Evolutionary conservation across 352 stramenopile species (phyloP).

Genomic region (Phytophthora tubulina): DNA sequence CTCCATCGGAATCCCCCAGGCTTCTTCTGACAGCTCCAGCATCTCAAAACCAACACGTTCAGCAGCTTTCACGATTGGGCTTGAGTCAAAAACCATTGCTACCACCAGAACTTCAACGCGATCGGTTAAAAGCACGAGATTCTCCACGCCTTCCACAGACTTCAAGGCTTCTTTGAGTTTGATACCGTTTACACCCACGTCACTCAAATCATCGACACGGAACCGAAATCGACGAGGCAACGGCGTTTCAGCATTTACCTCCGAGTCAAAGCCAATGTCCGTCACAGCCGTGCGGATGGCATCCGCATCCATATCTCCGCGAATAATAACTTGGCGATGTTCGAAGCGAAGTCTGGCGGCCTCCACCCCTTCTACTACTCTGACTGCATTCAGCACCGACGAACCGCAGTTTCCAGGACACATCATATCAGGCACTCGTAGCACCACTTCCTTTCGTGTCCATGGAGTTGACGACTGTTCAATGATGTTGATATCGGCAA

Average conservation of each 20-base stretch:
- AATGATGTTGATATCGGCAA: slow-evolving; percentile 48
- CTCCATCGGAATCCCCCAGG: slow-evolving; percentile 48
- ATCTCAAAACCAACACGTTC: slow-evolving; percentile 56
- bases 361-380: slow-evolving; percentile 54
- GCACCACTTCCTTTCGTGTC: slow-evolving; percentile 70
- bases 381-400: slow-evolving; percentile 74
- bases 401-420: slow-evolving; percentile 79
- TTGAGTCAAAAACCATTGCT: slow-evolving; percentile 58
- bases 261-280: slow-evolving; percentile 71
- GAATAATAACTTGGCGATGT: slow-evolving; percentile 62
- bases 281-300: slow-evolving; percentile 54
- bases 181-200: slow-evolving; percentile 36
- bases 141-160: slow-evolving; percentile 74
- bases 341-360: slow-evolving; percentile 68
- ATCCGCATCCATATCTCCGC: slow-evolving; percentile 54
- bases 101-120: slow-evolving; percentile 67
- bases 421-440: slow-evolving; percentile 85
- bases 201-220: slow-evolving; percentile 54
- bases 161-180: slow-evolving; percentile 41
- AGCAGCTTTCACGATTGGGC: slow-evolving; percentile 50
- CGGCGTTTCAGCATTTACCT: slow-evolving; percentile 47
- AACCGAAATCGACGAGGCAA: slow-evolving; percentile 67
- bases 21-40: slow-evolving; percentile 62
- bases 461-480: slow-evolving; percentile 52
- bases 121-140: slow-evolving; percentile 64